Percentiles rank a stretch among this genome's conserved stretches.
phyloP scores from a whole-genome alignment of 2,329 filamentous ascomycete genomes.

The Penicillium sumatraense region DNA sequence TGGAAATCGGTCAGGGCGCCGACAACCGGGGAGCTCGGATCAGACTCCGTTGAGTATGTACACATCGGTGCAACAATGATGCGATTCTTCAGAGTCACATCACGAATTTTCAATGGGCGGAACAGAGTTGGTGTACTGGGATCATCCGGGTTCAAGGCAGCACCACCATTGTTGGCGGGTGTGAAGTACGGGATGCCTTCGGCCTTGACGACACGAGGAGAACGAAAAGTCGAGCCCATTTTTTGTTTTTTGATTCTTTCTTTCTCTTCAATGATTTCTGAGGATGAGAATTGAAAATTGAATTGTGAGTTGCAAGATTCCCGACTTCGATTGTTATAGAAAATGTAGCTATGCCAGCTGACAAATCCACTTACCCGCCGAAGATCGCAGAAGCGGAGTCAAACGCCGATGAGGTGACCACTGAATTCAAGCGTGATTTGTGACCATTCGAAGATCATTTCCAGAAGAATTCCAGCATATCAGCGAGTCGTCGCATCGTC shows the following conservation, averaged over 20 bases:
- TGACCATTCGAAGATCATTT: not conserved
- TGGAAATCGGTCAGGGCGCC: constrained; percentile 81
- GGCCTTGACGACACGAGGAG: constrained; percentile 18
- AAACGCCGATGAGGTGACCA: not conserved
- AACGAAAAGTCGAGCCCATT: constrained; percentile 19
- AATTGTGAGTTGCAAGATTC: not conserved
- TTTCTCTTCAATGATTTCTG: not conserved
- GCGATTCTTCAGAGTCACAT: constrained; percentile 66
- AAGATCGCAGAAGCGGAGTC: not conserved
- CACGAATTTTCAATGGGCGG: constrained; percentile 59
- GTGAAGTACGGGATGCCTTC: constrained; percentile 43
- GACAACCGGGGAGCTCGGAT: constrained; percentile 30
- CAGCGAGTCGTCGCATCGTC: constrained; percentile 26
- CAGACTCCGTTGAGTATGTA: constrained; percentile 66
- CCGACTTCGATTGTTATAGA: not conserved
- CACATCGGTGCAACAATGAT: constrained; percentile 67
- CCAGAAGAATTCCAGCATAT: constrained; percentile 19
- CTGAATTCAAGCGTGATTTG: not conserved
- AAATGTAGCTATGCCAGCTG: not conserved
- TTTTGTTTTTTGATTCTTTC: not conserved
- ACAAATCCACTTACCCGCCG: not conserved
- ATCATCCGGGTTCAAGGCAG: constrained; percentile 40
- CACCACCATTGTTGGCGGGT: constrained; percentile 41
- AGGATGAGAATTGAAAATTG: not conserved
- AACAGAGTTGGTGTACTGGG: constrained; percentile 58